phyloP scores from a whole-genome alignment of 2,329 filamentous ascomycete genomes.

The Diaporthe citrichinensis region DNA sequence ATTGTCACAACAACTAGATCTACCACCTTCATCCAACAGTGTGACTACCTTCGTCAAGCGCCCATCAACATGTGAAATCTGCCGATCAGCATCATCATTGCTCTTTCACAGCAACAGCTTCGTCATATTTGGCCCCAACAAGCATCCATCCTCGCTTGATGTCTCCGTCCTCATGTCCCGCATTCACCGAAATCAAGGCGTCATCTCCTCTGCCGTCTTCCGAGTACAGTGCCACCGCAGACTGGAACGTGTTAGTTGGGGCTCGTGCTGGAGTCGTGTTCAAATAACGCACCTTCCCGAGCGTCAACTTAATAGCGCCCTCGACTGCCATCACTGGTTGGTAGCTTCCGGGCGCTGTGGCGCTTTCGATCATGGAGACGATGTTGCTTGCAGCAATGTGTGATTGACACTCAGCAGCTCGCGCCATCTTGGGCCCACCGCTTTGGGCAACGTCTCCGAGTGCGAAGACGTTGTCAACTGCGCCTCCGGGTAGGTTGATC shows the following conservation, averaged over 20 bases:
- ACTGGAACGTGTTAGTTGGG: not conserved
- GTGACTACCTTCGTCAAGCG: not conserved
- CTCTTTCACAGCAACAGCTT: conserved; percentile 5
- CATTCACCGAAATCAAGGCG: not conserved
- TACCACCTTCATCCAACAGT: not conserved
- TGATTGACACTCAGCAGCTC: conserved; percentile 68
- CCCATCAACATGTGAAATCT: not conserved
- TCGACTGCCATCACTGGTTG: conserved; percentile 60
- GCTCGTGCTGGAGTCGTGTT: conserved; percentile 35
- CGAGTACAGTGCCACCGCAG: conserved; percentile 9
- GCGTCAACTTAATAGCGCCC: conserved; percentile 66
- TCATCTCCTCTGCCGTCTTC: conserved; percentile 3
- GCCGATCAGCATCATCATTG: not conserved
- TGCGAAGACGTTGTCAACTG: conserved; percentile 68
- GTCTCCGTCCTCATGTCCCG: conserved; percentile 16
- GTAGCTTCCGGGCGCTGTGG: conserved; percentile 56
- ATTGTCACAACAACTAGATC: no score
- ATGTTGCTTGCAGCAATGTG: conserved; percentile 69
- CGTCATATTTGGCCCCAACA: conserved; percentile 25
- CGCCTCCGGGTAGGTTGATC: conserved; percentile 58
- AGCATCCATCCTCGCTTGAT: not conserved
- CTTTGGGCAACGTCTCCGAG: conserved; percentile 75
- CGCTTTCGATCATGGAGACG: conserved; percentile 59
- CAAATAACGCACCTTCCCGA: conserved; percentile 60
- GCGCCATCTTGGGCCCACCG: conserved; percentile 64